phyloP scores from a whole-genome alignment of 2,329 filamentous ascomycete genomes.

The Triangularia verruculosa region DNA sequence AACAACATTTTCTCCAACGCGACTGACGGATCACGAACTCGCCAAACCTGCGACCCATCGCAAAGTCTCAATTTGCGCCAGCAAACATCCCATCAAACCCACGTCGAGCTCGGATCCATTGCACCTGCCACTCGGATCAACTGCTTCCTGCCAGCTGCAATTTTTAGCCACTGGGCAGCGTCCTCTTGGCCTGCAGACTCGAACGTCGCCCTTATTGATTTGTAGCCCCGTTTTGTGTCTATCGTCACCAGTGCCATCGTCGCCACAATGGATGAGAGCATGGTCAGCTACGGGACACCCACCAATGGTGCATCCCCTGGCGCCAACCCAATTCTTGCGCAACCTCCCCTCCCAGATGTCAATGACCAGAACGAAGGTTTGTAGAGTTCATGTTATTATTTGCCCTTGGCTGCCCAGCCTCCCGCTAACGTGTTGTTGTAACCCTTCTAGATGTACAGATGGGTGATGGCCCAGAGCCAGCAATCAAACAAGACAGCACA shows the following conservation, averaged over 20 bases:
- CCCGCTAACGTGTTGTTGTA: conserved; percentile 18
- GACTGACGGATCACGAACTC: conserved; percentile 25
- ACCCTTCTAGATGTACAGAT: conserved; percentile 64
- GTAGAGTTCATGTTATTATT: conserved; percentile 12
- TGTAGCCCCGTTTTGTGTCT: background rate
- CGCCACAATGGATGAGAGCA: conserved; percentile 56
- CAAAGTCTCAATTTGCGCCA: conserved; percentile 20
- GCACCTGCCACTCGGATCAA: background rate
- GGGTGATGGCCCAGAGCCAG: conserved; percentile 52
- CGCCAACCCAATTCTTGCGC: conserved; percentile 55
- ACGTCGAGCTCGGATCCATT: background rate
- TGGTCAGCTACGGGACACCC: conserved; percentile 56
- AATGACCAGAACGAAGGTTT: conserved; percentile 46
- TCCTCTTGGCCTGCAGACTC: background rate
- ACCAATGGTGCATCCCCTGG: conserved; percentile 54
- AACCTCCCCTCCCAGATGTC: conserved; percentile 49
- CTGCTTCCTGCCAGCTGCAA: background rate
- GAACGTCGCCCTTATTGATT: background rate
- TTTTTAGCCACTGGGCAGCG: background rate
- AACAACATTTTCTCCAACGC: conserved; percentile 35
- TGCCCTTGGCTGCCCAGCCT: conserved; percentile 12
- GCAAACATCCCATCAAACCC: conserved; percentile 10
- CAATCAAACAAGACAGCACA: conserved; percentile 60
- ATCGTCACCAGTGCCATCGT: conserved; percentile 24
- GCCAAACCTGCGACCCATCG: conserved; percentile 19